Percentiles rank a stretch among this genome's conserved stretches.
Conservation (phyloP, 352 stramenopile genomes). For the Phytophthora sp. region DNA sequence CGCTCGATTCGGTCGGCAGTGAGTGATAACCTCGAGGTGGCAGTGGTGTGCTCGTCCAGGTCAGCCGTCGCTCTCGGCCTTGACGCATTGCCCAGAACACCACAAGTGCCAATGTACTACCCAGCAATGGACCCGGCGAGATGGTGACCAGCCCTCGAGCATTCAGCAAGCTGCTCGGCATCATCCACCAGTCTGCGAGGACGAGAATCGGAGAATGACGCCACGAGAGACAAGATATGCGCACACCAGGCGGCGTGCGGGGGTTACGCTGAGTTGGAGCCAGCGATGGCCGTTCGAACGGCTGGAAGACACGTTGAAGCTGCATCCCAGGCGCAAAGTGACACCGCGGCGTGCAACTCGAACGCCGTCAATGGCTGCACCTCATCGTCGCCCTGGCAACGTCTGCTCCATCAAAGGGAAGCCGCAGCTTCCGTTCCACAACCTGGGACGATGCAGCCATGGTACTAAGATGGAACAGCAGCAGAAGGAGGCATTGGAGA, state of each 20-base stretch:
- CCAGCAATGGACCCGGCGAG: conserved; percentile 23
- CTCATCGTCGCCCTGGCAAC: neutral
- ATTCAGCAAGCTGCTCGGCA: conserved; percentile 10
- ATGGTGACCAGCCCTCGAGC: conserved; percentile 6
- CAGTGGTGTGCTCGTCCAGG: conserved; percentile 25
- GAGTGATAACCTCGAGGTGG: conserved; percentile 21
- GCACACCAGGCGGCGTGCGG: neutral
- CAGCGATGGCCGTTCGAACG: conserved; percentile 6
- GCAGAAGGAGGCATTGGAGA: too few relatives aligned
- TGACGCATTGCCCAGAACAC: conserved; percentile 28
- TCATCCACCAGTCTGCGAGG: neutral
- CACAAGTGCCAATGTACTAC: conserved; percentile 27
- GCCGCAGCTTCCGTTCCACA: too few relatives aligned
- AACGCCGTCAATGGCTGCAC: neutral
- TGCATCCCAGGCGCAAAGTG: conserved; percentile 10
- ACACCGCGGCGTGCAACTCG: neutral
- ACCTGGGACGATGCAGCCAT: too few relatives aligned
- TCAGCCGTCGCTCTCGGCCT: conserved; percentile 7
- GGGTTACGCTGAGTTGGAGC: conserved; percentile 14
- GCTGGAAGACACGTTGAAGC: neutral
- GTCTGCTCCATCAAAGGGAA: neutral
- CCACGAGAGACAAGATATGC: neutral
- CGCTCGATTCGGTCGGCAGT: neutral
- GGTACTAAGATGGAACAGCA: too few relatives aligned
- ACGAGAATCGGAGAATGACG: conserved; percentile 6